A percentile compares a stretch with the other conserved stretches of the same genome.
phyloP scores from a whole-genome alignment of 2,329 filamentous ascomycete species.

The Fusarium keratoplasticum region DNA sequence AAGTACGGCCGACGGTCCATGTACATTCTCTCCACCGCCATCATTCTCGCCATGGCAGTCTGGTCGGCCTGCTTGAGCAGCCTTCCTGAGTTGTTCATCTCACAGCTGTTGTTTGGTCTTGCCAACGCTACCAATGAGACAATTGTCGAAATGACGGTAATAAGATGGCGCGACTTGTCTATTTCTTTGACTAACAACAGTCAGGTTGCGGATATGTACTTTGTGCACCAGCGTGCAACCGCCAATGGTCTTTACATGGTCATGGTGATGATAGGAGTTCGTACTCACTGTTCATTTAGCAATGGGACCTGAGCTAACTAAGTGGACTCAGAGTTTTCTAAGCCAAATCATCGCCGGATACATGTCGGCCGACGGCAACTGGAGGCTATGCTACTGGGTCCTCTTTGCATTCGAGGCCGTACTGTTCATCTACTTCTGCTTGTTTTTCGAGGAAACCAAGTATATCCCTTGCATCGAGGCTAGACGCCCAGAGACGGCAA shows the following conservation, averaged over 20 bases:
- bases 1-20: slow-evolving; percentile 46
- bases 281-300: not conserved
- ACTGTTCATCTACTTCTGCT: slow-evolving; percentile 24
- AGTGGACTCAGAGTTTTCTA: slow-evolving; percentile 26
- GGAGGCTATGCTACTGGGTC: slow-evolving; percentile 43
- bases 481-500: not conserved
- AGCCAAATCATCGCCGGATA: slow-evolving; percentile 45
- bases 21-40: slow-evolving; percentile 41
- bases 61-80: slow-evolving; percentile 39
- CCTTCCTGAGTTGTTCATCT: slow-evolving; percentile 34
- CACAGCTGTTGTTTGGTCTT: slow-evolving; percentile 46
- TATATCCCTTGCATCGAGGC: slow-evolving; percentile 37
- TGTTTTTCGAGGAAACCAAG: slow-evolving; percentile 44
- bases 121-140: slow-evolving; percentile 51
- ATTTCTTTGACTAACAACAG: not conserved
- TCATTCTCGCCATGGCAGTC: slow-evolving; percentile 30
- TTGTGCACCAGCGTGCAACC: slow-evolving; percentile 44
- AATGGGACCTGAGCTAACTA: not conserved
- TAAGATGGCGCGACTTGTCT: not conserved
- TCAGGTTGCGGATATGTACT: slow-evolving; percentile 46
- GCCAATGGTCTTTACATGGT: slow-evolving; percentile 45
- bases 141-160: slow-evolving; percentile 51
- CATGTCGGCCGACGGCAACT: slow-evolving; percentile 39
- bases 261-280: slow-evolving; percentile 43
- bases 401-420: slow-evolving; percentile 28